Conservation (phyloP, 768 basidiomycete species). For the Tulasnella sp. region DNA sequence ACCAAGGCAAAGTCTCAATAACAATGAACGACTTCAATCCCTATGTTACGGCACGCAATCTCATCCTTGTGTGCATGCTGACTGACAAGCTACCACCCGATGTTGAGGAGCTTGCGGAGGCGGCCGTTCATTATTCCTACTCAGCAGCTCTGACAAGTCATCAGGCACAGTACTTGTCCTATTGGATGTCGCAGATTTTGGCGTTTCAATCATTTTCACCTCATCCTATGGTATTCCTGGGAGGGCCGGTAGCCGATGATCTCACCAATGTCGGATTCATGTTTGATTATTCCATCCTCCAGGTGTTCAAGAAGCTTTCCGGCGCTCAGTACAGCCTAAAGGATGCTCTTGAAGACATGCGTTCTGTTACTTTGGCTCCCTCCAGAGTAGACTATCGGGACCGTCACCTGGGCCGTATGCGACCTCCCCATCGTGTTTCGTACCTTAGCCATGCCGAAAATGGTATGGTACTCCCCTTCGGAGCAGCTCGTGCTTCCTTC, state of each 20-base stretch:
- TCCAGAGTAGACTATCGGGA: conserved; percentile 33
- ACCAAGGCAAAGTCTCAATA: conserved; percentile 30
- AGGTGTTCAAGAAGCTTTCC: too few species aligned
- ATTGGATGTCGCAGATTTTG: conserved; percentile 20
- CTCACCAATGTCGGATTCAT: too few species aligned
- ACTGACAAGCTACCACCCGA: conserved; percentile 24
- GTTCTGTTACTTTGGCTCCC: conserved; percentile 28
- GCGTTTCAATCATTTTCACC: too few species aligned
- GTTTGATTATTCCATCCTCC: too few species aligned
- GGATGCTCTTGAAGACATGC: too few species aligned
- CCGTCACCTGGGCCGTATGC: conserved; percentile 29
- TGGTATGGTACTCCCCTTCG: conserved; percentile 40
- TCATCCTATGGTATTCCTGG: too few species aligned
- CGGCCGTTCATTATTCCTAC: conserved; percentile 39
- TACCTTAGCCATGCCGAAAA: conserved; percentile 29
- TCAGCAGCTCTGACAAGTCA: conserved; percentile 32
- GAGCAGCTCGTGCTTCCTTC: conserved; percentile 31
- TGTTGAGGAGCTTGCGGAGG: conserved; percentile 28
- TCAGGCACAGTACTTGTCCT: conserved; percentile 23
- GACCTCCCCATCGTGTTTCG: conserved; percentile 36
- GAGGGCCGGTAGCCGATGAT: too few species aligned
- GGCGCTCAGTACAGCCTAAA: too few species aligned
- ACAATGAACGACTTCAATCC: conserved; percentile 32
- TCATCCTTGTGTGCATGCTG: conserved; percentile 33
- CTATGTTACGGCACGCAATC: conserved; percentile 29